Evolutionary conservation across 139 green algal genomes (phyloP).

Genomic region (Tetradesmus lagerheimii): DNA sequence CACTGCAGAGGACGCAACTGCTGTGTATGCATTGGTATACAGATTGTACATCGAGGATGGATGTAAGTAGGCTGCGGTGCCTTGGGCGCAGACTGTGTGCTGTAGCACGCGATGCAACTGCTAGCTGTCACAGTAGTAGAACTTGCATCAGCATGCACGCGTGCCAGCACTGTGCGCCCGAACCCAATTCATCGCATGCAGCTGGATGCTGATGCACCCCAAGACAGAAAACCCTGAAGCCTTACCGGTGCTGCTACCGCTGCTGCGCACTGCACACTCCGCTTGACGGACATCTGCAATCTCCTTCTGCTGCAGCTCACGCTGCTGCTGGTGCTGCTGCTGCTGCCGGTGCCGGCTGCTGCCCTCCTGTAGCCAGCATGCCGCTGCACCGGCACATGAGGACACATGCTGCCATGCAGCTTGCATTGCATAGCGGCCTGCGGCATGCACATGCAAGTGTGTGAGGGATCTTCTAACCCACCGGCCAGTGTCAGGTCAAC

Average conservation of each 20-base stretch:
- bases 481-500: neutral
- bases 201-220: too few species aligned
- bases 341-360: neutral
- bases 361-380: neutral
- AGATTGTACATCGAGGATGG: too few species aligned
- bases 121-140: neutral
- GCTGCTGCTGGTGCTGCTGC: neutral
- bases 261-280: slow-evolving; percentile 5
- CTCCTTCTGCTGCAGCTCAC: neutral
- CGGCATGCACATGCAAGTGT: neutral
- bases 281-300: neutral
- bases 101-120: neutral
- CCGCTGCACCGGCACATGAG: neutral
- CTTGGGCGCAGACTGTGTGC: neutral
- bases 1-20: neutral
- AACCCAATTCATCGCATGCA: too few species aligned
- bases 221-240: neutral
- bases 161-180: neutral
- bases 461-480: neutral
- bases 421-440: neutral
- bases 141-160: neutral
- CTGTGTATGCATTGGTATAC: too few species aligned
- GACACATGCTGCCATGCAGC: neutral
- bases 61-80: neutral
- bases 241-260: slow-evolving; percentile 7